A percentile compares a stretch with the other conserved stretches of the same genome.
Conservation (phyloP, 768 basidiomycete genomes). For the Leccinum ochraceum region DNA sequence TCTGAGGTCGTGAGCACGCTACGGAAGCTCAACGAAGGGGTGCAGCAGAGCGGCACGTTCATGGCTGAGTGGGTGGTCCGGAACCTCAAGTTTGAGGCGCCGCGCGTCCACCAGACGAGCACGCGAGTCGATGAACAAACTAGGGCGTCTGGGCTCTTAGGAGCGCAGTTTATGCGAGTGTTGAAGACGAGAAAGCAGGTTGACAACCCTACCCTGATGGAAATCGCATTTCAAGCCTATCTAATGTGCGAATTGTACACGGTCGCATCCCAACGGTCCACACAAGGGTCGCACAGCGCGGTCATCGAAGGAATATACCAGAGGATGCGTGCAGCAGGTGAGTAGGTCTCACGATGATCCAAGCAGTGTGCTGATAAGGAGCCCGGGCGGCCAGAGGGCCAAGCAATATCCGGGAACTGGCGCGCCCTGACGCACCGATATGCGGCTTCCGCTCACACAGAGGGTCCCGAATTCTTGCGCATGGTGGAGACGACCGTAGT, state of each 20-base stretch:
- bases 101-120: constrained; percentile 7
- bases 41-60: constrained; percentile 44
- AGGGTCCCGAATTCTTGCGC: constrained; percentile 15
- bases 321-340: constrained; percentile 36
- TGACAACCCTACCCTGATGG: constrained; percentile 31
- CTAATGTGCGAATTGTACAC: constrained; percentile 19
- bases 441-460: constrained; percentile 7
- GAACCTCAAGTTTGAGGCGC: constrained; percentile 29
- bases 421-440: constrained; percentile 38
- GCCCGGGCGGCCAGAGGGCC: constrained; percentile 34
- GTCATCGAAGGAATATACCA: constrained; percentile 32
- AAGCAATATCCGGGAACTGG: constrained; percentile 45
- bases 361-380: not conserved
- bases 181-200: constrained; percentile 21
- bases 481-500: constrained; percentile 10
- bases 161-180: constrained; percentile 17
- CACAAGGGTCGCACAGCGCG: constrained; percentile 16
- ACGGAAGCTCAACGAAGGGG: constrained; percentile 46
- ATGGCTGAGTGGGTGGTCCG: constrained; percentile 47
- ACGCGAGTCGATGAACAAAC: constrained; percentile 9
- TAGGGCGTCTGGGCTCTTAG: constrained; percentile 12
- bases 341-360: constrained; percentile 8
- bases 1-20: constrained; percentile 47
- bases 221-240: constrained; percentile 34
- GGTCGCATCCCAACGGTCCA: constrained; percentile 22